Evolutionary conservation across 352 stramenopile species (phyloP), one percentile per base, ranked within the genome.

Genomic region (Pythium folliculosum): DNA sequence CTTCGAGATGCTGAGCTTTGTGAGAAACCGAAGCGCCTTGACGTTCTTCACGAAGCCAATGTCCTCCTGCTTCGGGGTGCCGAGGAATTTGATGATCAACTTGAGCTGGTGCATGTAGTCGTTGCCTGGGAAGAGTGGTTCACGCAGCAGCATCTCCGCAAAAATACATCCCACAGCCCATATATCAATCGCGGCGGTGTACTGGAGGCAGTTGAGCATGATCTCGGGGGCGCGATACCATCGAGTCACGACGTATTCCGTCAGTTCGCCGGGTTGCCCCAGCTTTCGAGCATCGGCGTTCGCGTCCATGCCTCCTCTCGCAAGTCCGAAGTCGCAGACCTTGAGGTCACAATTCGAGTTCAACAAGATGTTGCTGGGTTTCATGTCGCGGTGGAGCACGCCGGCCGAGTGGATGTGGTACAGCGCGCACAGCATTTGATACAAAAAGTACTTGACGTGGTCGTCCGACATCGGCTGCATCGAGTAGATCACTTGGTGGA

Each of bases 131-230:
- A 99, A 99, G 14, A 99, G 90, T 62, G 97, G 97, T 63, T 99
- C 99, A 43, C 97, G 84, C 9, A 85, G 86, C 63, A 99, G 91
- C 69, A 99, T 95, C 74, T 99, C 98, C 8, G 94, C 98, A 67
- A 99, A 99, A 67, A 99, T 99, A 72, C 98, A 99, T 13, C 97
- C 98, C 55, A 99, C 96, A 60, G 86, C 96, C 95, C 95, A 99
- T 0, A 98, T 83, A 68, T 99, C 96, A 58, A 94, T 80, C 35
- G 86, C 81, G 0, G 77, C 73, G 3, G 82, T 92, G 77, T 95
- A 95, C 71, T 94, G 89, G 74, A 91, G 88, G 60, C 85, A 92
- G 5, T 79, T 84, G 9, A 93, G 73, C 83, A 92, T 89, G 48
- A 92, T 88, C 67, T 93, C 84, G 12, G 77, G 77, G 8, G 77